Percentiles rank a stretch among this genome's conserved stretches.
phyloP scores from a whole-genome alignment of 371 early-diverging fungal species.

The Umbelopsis sp. region DNA sequence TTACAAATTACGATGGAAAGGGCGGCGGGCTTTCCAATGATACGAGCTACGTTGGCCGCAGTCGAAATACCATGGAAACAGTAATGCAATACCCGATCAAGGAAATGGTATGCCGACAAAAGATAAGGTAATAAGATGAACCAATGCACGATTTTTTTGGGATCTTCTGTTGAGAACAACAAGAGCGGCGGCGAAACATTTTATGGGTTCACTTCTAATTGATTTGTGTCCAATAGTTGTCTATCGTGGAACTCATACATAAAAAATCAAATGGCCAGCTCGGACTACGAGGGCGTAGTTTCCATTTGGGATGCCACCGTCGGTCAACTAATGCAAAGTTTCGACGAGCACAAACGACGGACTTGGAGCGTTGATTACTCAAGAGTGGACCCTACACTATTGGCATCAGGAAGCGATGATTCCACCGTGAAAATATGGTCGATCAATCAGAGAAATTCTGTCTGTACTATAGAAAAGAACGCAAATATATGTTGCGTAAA shows the following conservation, averaged over 20 bases:
- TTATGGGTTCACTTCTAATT: no score
- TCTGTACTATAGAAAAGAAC: constrained; percentile 77
- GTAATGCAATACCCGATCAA: constrained; percentile 68
- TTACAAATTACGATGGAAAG: constrained; percentile 16
- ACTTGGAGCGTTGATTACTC: constrained; percentile 92
- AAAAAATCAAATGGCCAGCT: constrained; percentile 78
- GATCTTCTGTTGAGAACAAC: no score
- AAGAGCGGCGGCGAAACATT: no score
- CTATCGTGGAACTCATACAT: constrained; percentile 87
- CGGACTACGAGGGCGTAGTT: constrained; percentile 91
- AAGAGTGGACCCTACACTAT: constrained; percentile 69
- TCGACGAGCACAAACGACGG: constrained; percentile 88
- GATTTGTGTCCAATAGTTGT: constrained; percentile 58
- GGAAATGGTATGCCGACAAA: constrained; percentile 60
- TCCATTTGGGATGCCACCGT: constrained; percentile 82
- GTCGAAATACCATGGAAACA: constrained; percentile 31
- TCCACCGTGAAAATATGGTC: constrained; percentile 90
- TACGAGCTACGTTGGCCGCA: constrained; percentile 15
- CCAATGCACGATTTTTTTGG: no score
- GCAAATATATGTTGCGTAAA: constrained; percentile 93
- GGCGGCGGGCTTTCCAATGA: constrained; percentile 15
- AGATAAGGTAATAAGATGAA: constrained; percentile 47
- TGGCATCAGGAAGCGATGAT: constrained; percentile 93
- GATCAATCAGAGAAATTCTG: constrained; percentile 65
- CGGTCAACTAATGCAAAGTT: constrained; percentile 60